Percentiles rank a stretch among this genome's conserved stretches.
Conservation (phyloP, 345 rosid species). For the Lepidium africanum region DNA sequence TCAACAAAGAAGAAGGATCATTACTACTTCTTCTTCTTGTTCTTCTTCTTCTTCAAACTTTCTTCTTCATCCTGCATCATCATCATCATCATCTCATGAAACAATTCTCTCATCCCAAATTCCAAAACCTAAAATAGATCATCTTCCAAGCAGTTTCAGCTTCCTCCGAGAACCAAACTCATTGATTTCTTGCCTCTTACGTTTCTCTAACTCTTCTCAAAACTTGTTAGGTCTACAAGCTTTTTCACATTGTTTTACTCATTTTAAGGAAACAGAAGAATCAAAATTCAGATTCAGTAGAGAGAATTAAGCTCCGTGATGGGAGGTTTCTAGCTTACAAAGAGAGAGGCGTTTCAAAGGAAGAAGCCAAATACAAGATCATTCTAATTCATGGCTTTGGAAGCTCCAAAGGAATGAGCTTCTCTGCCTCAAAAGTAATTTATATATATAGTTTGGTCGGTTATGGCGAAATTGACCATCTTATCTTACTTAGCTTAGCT, state of each 20-base stretch:
- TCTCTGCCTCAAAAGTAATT: conserved; percentile 48
- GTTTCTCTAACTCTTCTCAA: neutral
- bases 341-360: conserved; percentile 61
- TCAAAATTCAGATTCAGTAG: neutral
- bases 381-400: conserved; percentile 79
- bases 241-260: neutral
- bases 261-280: conserved; percentile 5
- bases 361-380: conserved; percentile 45
- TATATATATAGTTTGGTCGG: no score
- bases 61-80: conserved; percentile 8
- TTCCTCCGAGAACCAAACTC: conserved; percentile 5
- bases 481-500: neutral
- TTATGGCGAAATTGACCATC: neutral
- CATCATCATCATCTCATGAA: conserved; percentile 2
- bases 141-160: neutral
- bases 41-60: neutral
- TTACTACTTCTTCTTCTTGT: conserved; percentile 6
- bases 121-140: neutral
- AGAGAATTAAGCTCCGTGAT: conserved; percentile 51
- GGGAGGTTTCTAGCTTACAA: conserved; percentile 65
- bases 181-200: conserved; percentile 10
- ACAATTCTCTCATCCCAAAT: neutral
- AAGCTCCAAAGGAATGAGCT: conserved; percentile 85
- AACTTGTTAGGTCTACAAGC: neutral
- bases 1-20: neutral